These are phyloP conservation scores for Cladosporium cucumerinum DNA, from an alignment of 2,329 filamentous ascomycete species.

Conservation along the genomic window DNA sequence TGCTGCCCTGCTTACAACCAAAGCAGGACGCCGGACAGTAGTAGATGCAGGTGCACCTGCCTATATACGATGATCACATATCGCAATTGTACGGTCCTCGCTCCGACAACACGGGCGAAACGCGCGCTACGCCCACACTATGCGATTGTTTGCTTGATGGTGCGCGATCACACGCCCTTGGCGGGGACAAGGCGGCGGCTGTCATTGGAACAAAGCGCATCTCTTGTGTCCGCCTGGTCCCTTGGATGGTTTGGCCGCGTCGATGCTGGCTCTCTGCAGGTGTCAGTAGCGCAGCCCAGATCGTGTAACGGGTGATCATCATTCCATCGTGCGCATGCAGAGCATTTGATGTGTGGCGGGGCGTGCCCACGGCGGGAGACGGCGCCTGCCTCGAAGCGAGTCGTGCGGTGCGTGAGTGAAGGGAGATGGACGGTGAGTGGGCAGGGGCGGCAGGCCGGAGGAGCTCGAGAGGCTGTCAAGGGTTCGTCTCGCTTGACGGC, in stretches of 20 bases:
- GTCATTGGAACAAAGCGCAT: slow-evolving; percentile 8
- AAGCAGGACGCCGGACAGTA: neutral
- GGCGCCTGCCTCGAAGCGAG: slow-evolving; percentile 7
- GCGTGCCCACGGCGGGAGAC: neutral
- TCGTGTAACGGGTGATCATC: slow-evolving; percentile 15
- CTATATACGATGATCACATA: slow-evolving; percentile 13
- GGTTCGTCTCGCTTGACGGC: slow-evolving; percentile 3
- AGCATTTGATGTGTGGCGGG: slow-evolving; percentile 1
- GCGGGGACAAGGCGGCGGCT: slow-evolving; percentile 2
- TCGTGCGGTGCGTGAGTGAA: neutral
- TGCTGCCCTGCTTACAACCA: slow-evolving; percentile 5
- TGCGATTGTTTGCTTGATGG: slow-evolving; percentile 6
- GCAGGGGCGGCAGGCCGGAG: neutral
- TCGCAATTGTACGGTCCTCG: slow-evolving; percentile 5
- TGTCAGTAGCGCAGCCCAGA: slow-evolving; percentile 15
- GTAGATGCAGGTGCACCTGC: neutral
- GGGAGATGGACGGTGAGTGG: neutral
- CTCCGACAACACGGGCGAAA: slow-evolving; percentile 1
- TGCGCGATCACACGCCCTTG: slow-evolving; percentile 14
- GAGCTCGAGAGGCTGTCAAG: neutral
- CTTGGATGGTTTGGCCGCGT: slow-evolving; percentile 14
- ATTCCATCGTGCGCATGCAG: slow-evolving; percentile 7
- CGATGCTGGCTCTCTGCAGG: slow-evolving; percentile 11
- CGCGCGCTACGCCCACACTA: neutral
- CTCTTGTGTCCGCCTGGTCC: slow-evolving; percentile 6